A percentile compares a stretch with the other conserved stretches of the same genome.
Conservation (phyloP, 1,139 yeast genomes). For the Hyphopichia khmerensis region DNA sequence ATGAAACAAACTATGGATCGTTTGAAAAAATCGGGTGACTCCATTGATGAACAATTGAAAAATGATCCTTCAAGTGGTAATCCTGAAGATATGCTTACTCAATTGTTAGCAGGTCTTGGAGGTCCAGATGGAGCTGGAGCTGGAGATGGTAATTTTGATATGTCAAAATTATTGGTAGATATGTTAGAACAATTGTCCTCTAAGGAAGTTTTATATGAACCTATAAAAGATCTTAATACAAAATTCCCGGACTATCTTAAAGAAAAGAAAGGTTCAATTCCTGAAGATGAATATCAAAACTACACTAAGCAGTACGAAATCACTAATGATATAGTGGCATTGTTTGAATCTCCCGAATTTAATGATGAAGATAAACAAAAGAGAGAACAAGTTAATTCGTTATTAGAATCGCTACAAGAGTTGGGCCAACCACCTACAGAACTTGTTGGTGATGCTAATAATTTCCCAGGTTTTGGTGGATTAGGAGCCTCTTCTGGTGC, state of each 20-base stretch:
- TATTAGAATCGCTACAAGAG: conserved; percentile 72
- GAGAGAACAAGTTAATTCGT: conserved; percentile 52
- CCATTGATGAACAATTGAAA: conserved; percentile 61
- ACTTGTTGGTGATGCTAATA: conserved; percentile 64
- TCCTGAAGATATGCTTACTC: conserved; percentile 64
- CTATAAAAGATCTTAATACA: conserved; percentile 74
- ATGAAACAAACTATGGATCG: conserved; percentile 82
- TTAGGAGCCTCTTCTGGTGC: conserved; percentile 26
- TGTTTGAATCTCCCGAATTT: conserved; percentile 58
- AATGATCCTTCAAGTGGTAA: conserved; percentile 44
- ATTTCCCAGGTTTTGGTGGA: conserved; percentile 56
- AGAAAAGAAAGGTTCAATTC: conserved; percentile 44
- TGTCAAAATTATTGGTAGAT: conserved; percentile 66
- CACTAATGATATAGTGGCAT: conserved; percentile 51
- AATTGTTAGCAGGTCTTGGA: conserved; percentile 48
- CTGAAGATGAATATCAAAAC: conserved; percentile 47
- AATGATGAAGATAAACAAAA: conserved; percentile 50
- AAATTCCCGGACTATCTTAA: conserved; percentile 67
- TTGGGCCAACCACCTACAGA: conserved; percentile 89
- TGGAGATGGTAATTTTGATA: conserved; percentile 48
- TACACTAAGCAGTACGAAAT: conserved; percentile 57
- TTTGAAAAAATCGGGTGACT: conserved; percentile 65
- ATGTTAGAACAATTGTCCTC: conserved; percentile 84
- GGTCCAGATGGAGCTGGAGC: conserved; percentile 31
- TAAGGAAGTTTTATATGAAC: conserved; percentile 84